These are phyloP conservation scores for Sarocladiaceae sp. DNA, from an alignment of 2,329 filamentous ascomycete genomes.

Conservation along the genomic window DNA sequence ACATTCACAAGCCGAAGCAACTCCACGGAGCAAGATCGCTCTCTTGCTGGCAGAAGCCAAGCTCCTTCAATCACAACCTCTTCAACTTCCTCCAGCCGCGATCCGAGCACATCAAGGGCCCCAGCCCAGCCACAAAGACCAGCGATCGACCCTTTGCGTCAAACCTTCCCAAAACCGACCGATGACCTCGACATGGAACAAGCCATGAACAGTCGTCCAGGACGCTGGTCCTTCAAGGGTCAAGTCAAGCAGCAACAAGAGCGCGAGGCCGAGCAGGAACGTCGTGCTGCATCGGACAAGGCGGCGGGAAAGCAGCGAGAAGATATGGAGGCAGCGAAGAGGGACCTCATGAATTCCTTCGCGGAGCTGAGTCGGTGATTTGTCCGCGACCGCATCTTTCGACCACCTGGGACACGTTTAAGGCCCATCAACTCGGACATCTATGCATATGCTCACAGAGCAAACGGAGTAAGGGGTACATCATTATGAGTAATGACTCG, in stretches of 20 bases:
- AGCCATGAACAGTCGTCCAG: constrained; percentile 38
- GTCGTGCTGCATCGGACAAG: constrained; percentile 17
- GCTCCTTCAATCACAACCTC: background rate
- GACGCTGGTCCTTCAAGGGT: constrained; percentile 35
- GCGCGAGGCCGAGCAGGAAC: background rate
- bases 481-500: too few species aligned
- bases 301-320: constrained; percentile 30
- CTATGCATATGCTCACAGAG: too few species aligned
- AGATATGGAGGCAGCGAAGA: constrained; percentile 44
- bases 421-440: too few species aligned
- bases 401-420: too few species aligned
- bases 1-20: background rate
- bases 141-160: constrained; percentile 19
- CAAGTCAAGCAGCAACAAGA: constrained; percentile 21
- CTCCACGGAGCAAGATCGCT: background rate
- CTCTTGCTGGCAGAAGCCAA: background rate
- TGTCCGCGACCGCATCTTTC: too few species aligned
- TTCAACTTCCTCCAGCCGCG: background rate
- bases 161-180: constrained; percentile 36
- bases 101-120: background rate
- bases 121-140: background rate
- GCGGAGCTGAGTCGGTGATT: background rate
- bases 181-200: constrained; percentile 36
- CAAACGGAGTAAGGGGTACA: too few species aligned
- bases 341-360: constrained; percentile 31